These are phyloP conservation scores for Thelonectria olida DNA, from an alignment of 2,329 filamentous ascomycete genomes.

Conservation along the genomic window DNA sequence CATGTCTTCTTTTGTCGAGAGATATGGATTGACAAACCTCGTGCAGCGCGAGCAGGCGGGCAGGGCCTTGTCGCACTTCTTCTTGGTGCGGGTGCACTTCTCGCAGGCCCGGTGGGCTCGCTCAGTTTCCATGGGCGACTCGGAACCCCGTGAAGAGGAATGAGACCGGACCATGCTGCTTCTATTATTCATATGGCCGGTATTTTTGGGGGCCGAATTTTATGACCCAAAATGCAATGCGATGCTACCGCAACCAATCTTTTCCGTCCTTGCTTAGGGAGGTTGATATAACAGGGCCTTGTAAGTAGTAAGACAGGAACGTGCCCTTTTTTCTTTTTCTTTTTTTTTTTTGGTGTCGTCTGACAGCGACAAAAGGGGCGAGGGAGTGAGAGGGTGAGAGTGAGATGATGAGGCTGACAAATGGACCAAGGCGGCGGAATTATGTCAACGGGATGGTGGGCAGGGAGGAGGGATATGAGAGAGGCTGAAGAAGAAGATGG, in stretches of 20 bases:
- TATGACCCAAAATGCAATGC: background rate
- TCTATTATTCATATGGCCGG: slow-evolving; percentile 30
- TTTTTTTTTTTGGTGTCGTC: slow-evolving; percentile 3
- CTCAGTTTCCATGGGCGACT: slow-evolving; percentile 44
- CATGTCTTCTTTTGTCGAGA: background rate
- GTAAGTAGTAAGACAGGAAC: slow-evolving; percentile 2
- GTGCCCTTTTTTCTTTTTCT: background rate
- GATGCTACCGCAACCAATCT: background rate
- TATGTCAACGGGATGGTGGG: too few relatives aligned
- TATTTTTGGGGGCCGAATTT: slow-evolving; percentile 3
- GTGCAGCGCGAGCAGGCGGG: slow-evolving; percentile 48
- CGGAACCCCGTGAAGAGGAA: slow-evolving; percentile 40
- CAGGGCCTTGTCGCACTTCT: slow-evolving; percentile 50
- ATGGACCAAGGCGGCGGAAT: background rate
- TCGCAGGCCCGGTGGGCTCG: slow-evolving; percentile 49
- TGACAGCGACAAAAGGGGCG: background rate
- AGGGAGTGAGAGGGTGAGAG: background rate
- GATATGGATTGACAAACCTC: slow-evolving; percentile 38
- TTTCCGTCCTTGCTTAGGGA: background rate
- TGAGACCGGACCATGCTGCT: slow-evolving; percentile 37
- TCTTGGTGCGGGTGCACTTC: slow-evolving; percentile 50
- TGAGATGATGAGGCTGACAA: slow-evolving; percentile 1
- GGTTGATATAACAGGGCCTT: too few relatives aligned
- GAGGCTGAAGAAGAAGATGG: too few relatives aligned
- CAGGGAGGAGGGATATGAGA: too few relatives aligned